Base-by-base conservation (phyloP, 1,139 yeast species). In the Candida tetrigidarum region DNA sequence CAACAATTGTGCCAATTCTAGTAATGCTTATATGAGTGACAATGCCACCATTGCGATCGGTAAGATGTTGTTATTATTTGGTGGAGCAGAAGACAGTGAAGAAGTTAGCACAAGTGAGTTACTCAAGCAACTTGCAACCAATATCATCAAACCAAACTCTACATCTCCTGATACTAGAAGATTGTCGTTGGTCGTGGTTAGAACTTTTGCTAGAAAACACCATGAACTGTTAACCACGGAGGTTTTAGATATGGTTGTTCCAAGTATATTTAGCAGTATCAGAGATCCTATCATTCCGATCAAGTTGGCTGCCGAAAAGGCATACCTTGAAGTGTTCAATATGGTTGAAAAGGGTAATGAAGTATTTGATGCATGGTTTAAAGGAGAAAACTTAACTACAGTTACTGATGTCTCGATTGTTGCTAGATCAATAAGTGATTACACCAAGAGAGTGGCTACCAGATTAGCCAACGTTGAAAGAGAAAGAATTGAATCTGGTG, bases 261-360 rank as follows among this genome's bases (percentile, higher is more conserved):
- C 96, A 12, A 76, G 89, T 18, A 83, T 91, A 2, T 93, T 93
- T 62, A 72, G 84, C 0, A 85, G 96, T 62, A 86, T 93, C 37
- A 79, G 99, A 54, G 97, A 92, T 57, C 77, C 84, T 12, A 73
- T 88, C 39, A 89, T 93, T 57, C 98, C 99, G 3, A 86, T 93
- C 55, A 91, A 91, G 59, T 76, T 93, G 51, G 97, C 98, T 0
- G 96, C 97, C 4, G 99, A 93, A 64, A 90, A 90, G 71, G 92
- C 96, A 1, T 92, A 79, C 63, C 66, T 92, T 56, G 81, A 91
- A 2, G 65, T 90, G 16, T 84, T 91, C 63, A 74, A 78, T 45
- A 84, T 89, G 22, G 91, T 86, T 34, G 93, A 89, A 49, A 78
- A 70, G n/a, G 74, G 76, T n/a, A 68, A 79, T 67, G 64, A 54